Conservation (phyloP, 2,329 filamentous ascomycete genomes). For the Verticillium albo-atrum region DNA sequence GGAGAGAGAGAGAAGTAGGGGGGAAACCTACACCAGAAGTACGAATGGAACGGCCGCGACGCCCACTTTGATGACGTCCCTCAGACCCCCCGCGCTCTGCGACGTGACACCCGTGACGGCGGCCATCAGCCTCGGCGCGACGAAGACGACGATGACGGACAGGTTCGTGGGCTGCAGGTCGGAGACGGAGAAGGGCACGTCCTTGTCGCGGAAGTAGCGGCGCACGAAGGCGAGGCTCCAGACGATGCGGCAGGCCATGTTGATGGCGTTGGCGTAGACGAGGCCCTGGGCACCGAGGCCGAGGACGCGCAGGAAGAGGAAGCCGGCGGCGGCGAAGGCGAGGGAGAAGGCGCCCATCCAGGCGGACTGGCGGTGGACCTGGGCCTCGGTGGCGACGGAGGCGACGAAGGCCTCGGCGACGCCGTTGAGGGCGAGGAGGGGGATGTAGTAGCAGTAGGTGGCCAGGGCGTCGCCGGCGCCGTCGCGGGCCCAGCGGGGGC, state of each 20-base stretch:
- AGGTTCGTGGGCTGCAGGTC: constrained; percentile 38
- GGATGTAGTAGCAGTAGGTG: constrained; percentile 88
- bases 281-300: constrained; percentile 72
- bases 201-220: constrained; percentile 51
- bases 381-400: constrained; percentile 69
- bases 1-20: neutral
- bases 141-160: constrained; percentile 37
- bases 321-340: constrained; percentile 71
- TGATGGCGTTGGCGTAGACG: constrained; percentile 82
- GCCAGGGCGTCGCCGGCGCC: constrained; percentile 71
- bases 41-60: constrained; percentile 47
- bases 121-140: constrained; percentile 36
- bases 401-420: constrained; percentile 90
- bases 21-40: constrained; percentile 46
- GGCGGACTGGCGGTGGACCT: constrained; percentile 72
- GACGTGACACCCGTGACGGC: constrained; percentile 12
- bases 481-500: constrained; percentile 68
- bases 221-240: constrained; percentile 77
- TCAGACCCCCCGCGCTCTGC: constrained; percentile 13
- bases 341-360: constrained; percentile 83
- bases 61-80: constrained; percentile 42
- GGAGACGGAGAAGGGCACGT: constrained; percentile 32
- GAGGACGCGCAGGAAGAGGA: constrained; percentile 65
- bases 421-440: constrained; percentile 86
- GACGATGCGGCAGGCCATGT: constrained; percentile 78